Evolutionary conservation across 1,139 yeast genomes (phyloP), one percentile per base, ranked within the genome.

Genomic region (Taphrina flavorubra): DNA sequence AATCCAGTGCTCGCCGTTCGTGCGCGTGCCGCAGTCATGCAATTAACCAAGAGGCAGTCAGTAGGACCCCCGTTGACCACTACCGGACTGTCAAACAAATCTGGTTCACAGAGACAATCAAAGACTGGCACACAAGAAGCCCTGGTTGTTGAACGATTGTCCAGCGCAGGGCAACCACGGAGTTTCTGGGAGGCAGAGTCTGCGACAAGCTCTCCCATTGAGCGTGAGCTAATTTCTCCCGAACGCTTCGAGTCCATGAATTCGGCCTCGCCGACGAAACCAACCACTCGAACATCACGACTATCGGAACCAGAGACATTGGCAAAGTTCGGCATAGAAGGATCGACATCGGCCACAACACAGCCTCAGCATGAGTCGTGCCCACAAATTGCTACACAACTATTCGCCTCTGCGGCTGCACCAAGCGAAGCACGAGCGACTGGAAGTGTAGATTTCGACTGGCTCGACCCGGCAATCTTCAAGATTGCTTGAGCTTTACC

Each of bases 131-230:
- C 16, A 13, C 42, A 16, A 18, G 14, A 13, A 13, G 16, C 57
- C 47, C 13, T 34, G 16, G 40, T 10, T 8, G 36, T 40, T 8
- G 36, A 39, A 20, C 31, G 49, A 6, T 11, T 56, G 37, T 25
- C 37, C 11, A 18, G n/a, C 31, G 47, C 36, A 13, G 42, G 20
- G n/a, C 44, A 14, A n/a, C 20, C 40, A 40, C 16, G 39, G 44
- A 36, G 55, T 46, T 16, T 55, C 39, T 63, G 67, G 67, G 67
- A 63, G 39, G 61, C 42, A 13, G 67, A 63, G 16, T 40, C 49
- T n/a, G 67, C 46, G 11, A 44, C 42, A 10, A 34, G 44, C 13
- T 63, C 67, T 6, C 67, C 67, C 7, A 25, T 63, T n/a, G 67
- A 63, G 47, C 53, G 61, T 13, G 67, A 63, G n/a, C 20, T 55